Evolutionary conservation across 1,284 basidiomycete species (phyloP).

Genomic region (Ustilago cynodontis): DNA sequence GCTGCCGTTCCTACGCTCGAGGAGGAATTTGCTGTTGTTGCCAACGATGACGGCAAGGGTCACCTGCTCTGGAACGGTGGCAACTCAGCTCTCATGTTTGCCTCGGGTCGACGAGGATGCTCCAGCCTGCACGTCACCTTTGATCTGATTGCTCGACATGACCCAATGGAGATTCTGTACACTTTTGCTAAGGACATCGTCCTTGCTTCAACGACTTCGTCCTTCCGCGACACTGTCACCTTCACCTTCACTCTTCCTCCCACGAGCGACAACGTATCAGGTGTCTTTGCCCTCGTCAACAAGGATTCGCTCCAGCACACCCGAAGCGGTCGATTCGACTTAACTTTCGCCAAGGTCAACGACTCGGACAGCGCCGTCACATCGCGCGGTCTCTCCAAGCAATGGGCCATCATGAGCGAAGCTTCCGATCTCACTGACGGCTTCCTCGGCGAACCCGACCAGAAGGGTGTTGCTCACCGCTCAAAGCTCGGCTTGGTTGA

Average conservation of each 20-base stretch:
- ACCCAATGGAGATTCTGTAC: slow-evolving; percentile 55
- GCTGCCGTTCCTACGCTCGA: slow-evolving; percentile 47
- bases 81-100: slow-evolving; percentile 62
- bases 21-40: slow-evolving; percentile 59
- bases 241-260: slow-evolving; percentile 60
- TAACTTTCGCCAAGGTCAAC: slow-evolving; percentile 63
- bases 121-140: slow-evolving; percentile 59
- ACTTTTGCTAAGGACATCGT: slow-evolving; percentile 49
- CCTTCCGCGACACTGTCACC: slow-evolving; percentile 54
- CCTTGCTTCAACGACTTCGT: slow-evolving; percentile 43
- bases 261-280: slow-evolving; percentile 47
- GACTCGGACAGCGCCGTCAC: slow-evolving; percentile 51
- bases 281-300: slow-evolving; percentile 65
- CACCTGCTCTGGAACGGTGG: slow-evolving; percentile 66
- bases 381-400: slow-evolving; percentile 55
- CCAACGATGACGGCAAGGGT: slow-evolving; percentile 46
- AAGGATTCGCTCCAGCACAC: slow-evolving; percentile 57
- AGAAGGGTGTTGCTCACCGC: slow-evolving; percentile 61
- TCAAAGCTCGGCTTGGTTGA: slow-evolving; percentile 57
- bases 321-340: slow-evolving; percentile 62
- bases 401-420: slow-evolving; percentile 66
- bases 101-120: slow-evolving; percentile 64
- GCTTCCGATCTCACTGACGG: slow-evolving; percentile 62
- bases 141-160: slow-evolving; percentile 58
- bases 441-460: slow-evolving; percentile 63